Evolutionary conservation across 2,329 filamentous ascomycete genomes (phyloP).

Genomic region (Thelonectria blattea): DNA sequence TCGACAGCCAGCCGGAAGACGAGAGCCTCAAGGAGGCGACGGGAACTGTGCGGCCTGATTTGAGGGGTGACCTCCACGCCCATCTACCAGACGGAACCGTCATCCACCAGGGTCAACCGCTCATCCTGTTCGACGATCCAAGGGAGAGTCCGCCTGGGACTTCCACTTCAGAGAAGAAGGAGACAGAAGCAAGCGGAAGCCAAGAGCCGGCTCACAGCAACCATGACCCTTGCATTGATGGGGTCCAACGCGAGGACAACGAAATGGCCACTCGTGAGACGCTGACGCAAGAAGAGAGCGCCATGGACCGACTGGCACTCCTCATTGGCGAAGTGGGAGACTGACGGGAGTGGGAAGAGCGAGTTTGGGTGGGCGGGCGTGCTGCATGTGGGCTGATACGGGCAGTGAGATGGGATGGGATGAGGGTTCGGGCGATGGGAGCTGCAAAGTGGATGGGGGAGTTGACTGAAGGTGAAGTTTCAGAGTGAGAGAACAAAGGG

Average conservation of each 20-base stretch:
- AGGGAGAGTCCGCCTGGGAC: constrained; percentile 1
- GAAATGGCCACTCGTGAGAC: not conserved
- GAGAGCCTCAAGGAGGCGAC: not conserved
- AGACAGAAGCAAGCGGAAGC: not conserved
- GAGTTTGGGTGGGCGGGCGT: not conserved
- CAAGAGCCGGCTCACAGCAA: not conserved
- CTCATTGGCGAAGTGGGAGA: constrained; percentile 20
- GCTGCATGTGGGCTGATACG: not conserved
- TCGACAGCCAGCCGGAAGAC: not conserved
- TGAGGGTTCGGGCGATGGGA: not conserved
- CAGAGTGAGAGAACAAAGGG: not conserved
- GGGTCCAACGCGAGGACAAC: not conserved
- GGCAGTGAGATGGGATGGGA: not conserved
- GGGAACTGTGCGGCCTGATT: constrained; percentile 2
- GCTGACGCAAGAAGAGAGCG: constrained; percentile 20
- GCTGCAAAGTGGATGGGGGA: not conserved
- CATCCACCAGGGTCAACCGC: constrained; percentile 29
- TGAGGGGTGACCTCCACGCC: constrained; percentile 18
- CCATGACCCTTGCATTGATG: not conserved
- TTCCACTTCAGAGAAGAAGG: not conserved
- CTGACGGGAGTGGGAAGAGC: constrained; percentile 3
- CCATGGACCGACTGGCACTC: constrained; percentile 30
- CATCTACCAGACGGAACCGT: constrained; percentile 28
- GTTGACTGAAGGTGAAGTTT: not conserved
- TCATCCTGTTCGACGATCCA: constrained; percentile 25